Base-by-base conservation (phyloP, 768 basidiomycete genomes). In the Serendipita sp. region DNA sequence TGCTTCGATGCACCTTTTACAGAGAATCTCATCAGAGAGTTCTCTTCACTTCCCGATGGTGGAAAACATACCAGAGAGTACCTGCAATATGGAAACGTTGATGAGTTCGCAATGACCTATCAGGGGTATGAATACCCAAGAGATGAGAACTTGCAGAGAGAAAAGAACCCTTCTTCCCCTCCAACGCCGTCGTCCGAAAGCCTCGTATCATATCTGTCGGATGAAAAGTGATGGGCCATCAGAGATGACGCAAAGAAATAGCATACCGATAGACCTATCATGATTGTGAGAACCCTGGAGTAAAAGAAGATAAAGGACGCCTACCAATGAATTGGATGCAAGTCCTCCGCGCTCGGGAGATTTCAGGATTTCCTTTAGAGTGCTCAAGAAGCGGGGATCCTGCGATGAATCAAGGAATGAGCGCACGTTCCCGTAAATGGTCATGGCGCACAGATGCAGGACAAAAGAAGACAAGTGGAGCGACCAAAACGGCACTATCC, bases 161-260 rank as follows among this genome's bases (percentile, higher is more conserved):
- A 91, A 75, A 97, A 96, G 0, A 89, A 93, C 1, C 94, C 94
- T 74, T 96, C 94, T 67, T 95, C 91, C 1, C 94, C 93, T 1
- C 95, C 94, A 11, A 97, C 91, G 4, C 95, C 95, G 69, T 97
- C 95, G 64, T 88, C 86, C 0, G 89, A 84, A 72, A 88, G 88
- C 29, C 73, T 75, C 11, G 88, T 85, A 71, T 98, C 91, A 73
- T 97, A 97, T 5, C 94, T 84, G 71, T 88, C 95, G 40, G 3
- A 91, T 88, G 8, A 91, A 6, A 13, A 40, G 23, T 23, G 80
- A 68, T 85, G 86, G 88, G 91, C 67, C n/a, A 23, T 15, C 55
- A 4, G 62, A 3, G 66, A 67, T 40, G 40, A 40, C 40, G 40
- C 40, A 40, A 40, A 16, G 23, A 16, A 2, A 33, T 27, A 16